Percentiles rank a stretch among this genome's conserved stretches.
Conservation (phyloP, 768 basidiomycete species). For the Mycena rosella region DNA sequence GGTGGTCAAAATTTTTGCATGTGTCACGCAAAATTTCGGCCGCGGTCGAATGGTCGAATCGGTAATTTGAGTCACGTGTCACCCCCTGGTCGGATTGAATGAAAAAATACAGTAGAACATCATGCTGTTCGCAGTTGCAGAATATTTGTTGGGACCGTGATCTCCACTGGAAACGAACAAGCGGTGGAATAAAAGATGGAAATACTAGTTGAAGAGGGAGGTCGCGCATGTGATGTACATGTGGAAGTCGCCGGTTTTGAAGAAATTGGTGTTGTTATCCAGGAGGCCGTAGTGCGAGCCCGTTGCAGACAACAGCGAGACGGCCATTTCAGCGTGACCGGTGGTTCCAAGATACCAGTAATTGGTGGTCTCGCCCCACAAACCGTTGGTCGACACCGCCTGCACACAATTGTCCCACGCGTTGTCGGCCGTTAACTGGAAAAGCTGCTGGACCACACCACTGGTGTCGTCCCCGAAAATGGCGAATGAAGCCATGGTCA, state of each 20-base stretch:
- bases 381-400: conserved; percentile 79
- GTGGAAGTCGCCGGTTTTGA: conserved; percentile 86
- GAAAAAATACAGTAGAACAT: no score
- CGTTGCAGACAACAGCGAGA: conserved; percentile 86
- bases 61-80: no score
- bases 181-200: background rate
- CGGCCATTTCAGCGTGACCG: conserved; percentile 85
- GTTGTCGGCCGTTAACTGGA: conserved; percentile 77
- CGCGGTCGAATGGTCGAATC: no score
- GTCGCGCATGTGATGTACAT: conserved; percentile 90
- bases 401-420: conserved; percentile 82
- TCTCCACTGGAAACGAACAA: conserved; percentile 61
- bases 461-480: conserved; percentile 88
- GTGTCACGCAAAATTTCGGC: no score
- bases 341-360: conserved; percentile 95
- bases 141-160: conserved; percentile 95
- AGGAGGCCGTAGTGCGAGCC: conserved; percentile 87
- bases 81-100: no score
- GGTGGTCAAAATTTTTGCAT: no score
- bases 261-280: conserved; percentile 74
- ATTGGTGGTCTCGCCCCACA: conserved; percentile 95
- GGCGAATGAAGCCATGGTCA: conserved; percentile 91
- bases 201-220: conserved; percentile 80
- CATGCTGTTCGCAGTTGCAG: conserved; percentile 91
- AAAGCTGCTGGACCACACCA: conserved; percentile 75